A percentile compares a stretch with the other conserved stretches of the same genome.
These are phyloP conservation scores for Sergeia podlipaevii DNA, from an alignment of 208 protist genomes.

Conservation along the genomic window DNA sequence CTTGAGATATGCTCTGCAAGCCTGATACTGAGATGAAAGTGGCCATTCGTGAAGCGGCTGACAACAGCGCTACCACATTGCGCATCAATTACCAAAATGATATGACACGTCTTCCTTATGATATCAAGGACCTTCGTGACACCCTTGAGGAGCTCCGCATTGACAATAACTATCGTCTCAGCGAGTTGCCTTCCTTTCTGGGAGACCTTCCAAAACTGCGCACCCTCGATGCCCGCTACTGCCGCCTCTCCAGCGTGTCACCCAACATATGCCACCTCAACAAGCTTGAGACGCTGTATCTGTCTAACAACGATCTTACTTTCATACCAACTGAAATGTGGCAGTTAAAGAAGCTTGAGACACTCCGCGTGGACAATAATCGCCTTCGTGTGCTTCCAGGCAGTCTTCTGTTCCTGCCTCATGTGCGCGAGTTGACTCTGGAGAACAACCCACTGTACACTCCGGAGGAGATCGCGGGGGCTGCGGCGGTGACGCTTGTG, in stretches of 20 bases:
- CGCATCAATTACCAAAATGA: slow-evolving; percentile 42
- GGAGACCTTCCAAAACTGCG: slow-evolving; percentile 58
- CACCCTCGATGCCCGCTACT: slow-evolving; percentile 70
- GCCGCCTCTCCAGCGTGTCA: slow-evolving; percentile 35
- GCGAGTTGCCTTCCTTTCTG: slow-evolving; percentile 35
- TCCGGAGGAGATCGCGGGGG: slow-evolving; percentile 36
- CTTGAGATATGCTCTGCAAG: not conserved
- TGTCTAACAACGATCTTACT: slow-evolving; percentile 61
- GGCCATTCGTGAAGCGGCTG: slow-evolving; percentile 40
- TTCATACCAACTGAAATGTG: slow-evolving; percentile 62
- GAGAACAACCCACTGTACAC: slow-evolving; percentile 74
- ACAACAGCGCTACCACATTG: slow-evolving; percentile 37
- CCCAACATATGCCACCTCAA: slow-evolving; percentile 44
- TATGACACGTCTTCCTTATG: slow-evolving; percentile 26
- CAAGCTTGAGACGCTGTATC: slow-evolving; percentile 53
- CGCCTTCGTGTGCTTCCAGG: slow-evolving; percentile 57
- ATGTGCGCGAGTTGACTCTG: slow-evolving; percentile 41
- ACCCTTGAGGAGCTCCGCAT: slow-evolving; percentile 72
- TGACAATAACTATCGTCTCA: slow-evolving; percentile 81
- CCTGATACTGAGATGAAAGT: slow-evolving; percentile 16
- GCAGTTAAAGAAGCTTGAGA: slow-evolving; percentile 64
- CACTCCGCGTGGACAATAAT: slow-evolving; percentile 64
- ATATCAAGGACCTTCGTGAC: slow-evolving; percentile 39
- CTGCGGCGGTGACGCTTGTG: slow-evolving; percentile 37
- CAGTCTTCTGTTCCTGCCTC: slow-evolving; percentile 70